phyloP scores from a whole-genome alignment of 2,329 filamentous ascomycete genomes.

The Diplodia sapinea region DNA sequence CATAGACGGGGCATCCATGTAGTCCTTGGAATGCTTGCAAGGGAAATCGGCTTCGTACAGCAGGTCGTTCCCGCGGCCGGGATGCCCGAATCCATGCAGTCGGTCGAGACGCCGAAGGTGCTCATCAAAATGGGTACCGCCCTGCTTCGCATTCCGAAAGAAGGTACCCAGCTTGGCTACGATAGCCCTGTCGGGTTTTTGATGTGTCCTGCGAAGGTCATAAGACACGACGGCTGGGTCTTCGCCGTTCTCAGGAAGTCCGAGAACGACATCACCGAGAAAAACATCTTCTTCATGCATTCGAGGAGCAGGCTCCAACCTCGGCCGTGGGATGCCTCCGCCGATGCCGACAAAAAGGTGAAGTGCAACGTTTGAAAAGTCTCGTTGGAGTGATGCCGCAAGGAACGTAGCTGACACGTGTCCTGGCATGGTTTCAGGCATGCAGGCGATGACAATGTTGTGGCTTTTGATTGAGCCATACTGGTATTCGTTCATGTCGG shows the following conservation, averaged over 20 bases:
- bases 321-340: background rate
- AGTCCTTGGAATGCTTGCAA: no score
- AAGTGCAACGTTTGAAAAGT: background rate
- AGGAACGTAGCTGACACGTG: background rate
- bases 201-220: background rate
- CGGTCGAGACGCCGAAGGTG: background rate
- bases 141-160: no score
- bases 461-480: background rate
- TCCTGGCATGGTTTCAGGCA: background rate
- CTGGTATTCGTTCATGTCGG: background rate
- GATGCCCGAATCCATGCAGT: background rate
- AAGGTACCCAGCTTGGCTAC: no score
- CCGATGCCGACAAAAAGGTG: background rate
- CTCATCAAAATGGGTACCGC: background rate
- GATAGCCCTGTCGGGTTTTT: no score
- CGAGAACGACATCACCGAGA: background rate
- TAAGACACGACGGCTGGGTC: background rate
- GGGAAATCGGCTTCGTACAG: background rate
- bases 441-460: background rate
- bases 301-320: no score
- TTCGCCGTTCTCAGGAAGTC: no score
- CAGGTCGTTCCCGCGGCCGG: background rate
- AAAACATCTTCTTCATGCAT: background rate
- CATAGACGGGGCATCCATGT: no score
- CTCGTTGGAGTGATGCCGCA: background rate